phyloP scores from a whole-genome alignment of 768 basidiomycete species.

The Tylopilus rubrobrunneus region DNA sequence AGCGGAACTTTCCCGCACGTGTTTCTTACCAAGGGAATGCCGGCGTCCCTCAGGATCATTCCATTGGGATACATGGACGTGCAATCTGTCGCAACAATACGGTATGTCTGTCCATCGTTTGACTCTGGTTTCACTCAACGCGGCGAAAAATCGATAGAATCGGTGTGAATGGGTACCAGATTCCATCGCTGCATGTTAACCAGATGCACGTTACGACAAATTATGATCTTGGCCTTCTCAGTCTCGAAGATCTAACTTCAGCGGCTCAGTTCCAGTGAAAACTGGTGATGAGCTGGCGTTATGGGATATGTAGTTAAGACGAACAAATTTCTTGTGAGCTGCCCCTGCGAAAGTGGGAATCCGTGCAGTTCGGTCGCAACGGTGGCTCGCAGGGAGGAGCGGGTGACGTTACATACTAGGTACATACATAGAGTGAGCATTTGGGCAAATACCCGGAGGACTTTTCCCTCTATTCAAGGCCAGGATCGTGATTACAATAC shows the following conservation, averaged over 20 bases:
- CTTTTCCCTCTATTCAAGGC: too few species aligned
- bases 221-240: constrained; percentile 32
- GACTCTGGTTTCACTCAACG: background rate
- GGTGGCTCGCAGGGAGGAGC: too few species aligned
- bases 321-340: too few species aligned
- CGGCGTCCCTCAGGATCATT: constrained; percentile 54
- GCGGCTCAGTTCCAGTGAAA: constrained; percentile 16
- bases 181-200: constrained; percentile 62
- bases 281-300: background rate
- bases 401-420: too few species aligned
- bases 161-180: constrained; percentile 51
- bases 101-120: constrained; percentile 20
- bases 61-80: constrained; percentile 54
- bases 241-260: constrained; percentile 17
- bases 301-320: too few species aligned
- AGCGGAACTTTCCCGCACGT: constrained; percentile 59
- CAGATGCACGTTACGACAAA: constrained; percentile 51
- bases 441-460: too few species aligned
- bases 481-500: too few species aligned
- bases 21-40: constrained; percentile 54
- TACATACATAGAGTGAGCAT: too few species aligned
- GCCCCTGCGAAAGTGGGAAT: too few species aligned
- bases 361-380: too few species aligned
- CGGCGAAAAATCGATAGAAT: constrained; percentile 26
- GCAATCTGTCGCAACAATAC: constrained; percentile 41